Evolutionary conservation across 352 stramenopile species (phyloP).

Genomic region (Peronospora destructor): DNA sequence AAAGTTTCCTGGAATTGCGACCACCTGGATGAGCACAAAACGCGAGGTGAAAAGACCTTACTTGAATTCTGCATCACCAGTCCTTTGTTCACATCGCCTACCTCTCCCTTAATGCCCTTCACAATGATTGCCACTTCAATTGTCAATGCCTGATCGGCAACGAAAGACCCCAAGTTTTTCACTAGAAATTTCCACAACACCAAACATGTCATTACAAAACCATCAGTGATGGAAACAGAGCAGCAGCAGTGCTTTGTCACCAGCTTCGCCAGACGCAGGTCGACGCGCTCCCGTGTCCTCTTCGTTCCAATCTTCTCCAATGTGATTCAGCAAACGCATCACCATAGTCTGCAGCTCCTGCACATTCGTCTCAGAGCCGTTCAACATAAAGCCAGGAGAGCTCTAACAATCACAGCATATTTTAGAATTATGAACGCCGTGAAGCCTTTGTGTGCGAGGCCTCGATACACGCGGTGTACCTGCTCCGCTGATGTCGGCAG

Average conservation of each 20-base stretch:
- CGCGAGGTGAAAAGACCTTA: neutral
- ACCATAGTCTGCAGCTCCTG: constrained; percentile 43
- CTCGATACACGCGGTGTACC: constrained; percentile 1
- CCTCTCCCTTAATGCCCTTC: constrained; percentile 70
- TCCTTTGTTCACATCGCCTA: constrained; percentile 6
- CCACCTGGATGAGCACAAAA: constrained; percentile 33
- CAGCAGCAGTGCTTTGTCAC: constrained; percentile 13
- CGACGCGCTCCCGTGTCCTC: constrained; percentile 27
- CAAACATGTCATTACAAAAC: constrained; percentile 1
- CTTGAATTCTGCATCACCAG: neutral
- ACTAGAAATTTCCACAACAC: constrained; percentile 25
- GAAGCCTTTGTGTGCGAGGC: neutral
- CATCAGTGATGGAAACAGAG: neutral
- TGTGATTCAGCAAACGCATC: constrained; percentile 32
- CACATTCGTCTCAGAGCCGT: constrained; percentile 10
- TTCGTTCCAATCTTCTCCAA: constrained; percentile 29
- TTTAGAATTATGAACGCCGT: neutral
- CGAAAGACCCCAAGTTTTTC: constrained; percentile 48
- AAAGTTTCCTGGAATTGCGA: constrained; percentile 69
- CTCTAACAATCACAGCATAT: constrained; percentile 6
- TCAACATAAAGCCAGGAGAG: neutral
- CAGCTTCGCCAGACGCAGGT: constrained; percentile 46
- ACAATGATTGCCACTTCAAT: constrained; percentile 60
- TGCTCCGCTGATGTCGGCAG: constrained; percentile 5
- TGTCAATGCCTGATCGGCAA: constrained; percentile 61